Base-by-base conservation (phyloP, 2,329 filamentous ascomycete genomes). In the Aspergillus sergii region DNA sequence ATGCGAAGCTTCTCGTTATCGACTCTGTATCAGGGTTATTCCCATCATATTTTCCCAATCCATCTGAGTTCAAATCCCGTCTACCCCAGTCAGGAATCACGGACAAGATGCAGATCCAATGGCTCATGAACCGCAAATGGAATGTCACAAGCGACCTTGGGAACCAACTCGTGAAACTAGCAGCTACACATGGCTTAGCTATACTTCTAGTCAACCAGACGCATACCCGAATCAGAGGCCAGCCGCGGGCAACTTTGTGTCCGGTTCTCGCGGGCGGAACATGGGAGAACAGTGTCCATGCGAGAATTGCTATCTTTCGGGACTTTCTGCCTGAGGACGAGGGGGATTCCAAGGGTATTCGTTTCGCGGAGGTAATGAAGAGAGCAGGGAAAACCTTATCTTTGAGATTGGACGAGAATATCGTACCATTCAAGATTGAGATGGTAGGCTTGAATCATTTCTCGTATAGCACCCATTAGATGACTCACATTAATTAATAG, bases 211-310 rank as follows among this genome's bases (percentile, higher is more conserved):
- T 93, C 56, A 93, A 89, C 43, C 93, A 96, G 74, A 92, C 91
- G 63, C 90, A 89, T 48, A 96, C 92, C n/a, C 91, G 89, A 68
- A 89, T 96, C 79, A 88, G 90, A 65, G 82, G 89, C 85, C 66
- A 84, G 81, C 67, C 86, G 83, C 68, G 73, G 19, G 91, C 93
- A 16, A 86, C 89, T 12, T 81, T 98, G 56, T 85, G 89, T 59
- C 91, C 93, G 19, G 88, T 92, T 46, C 84, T 97, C 66, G 90
- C 90, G 61, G 89, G 91, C 16, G 84, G 83, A 23, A 87, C 91
- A 48, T 97, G 94, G 94, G 93, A 97, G 64, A 88, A 87, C 66
- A 90, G 88, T 36, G 82, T 97, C 43, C 86, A 88, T 65, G 91
- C 88, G 48, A 85, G 93, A 59, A 76, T 97, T 64, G 89, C 90